Base-by-base conservation (phyloP, 306 rosid species). In the Vigna unguiculata region DNA sequence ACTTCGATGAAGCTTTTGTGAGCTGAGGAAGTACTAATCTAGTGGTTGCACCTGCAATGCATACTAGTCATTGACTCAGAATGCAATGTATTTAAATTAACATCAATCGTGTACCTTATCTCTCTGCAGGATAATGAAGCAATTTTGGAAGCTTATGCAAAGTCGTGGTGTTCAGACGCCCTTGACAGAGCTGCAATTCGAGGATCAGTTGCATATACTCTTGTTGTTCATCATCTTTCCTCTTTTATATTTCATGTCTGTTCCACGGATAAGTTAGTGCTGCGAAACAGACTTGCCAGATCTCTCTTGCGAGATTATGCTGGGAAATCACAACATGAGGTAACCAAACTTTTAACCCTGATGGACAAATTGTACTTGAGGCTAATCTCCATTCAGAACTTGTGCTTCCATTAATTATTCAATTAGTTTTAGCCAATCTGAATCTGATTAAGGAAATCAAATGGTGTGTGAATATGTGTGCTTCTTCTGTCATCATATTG, bases 131-230 rank as follows among this genome's bases (percentile, higher is more conserved):
- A 95, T 80, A 83, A 90, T 76, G 88, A 69, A 70, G 92, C 58
- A 53, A 69, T 92, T 74, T 83, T 95, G 88, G 93, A 88, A 84
- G 97, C 91, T 48, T 95, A 92, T 78, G 75, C 83, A 70, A 95
- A 92, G 77, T 84, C 98, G 3, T 95, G 98, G 98, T 84, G 80
- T 78, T 88, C 93, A 59, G 97, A 93, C 72, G 89, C 97, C 73
- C 97, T 95, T 19, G 96, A 92, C 74, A 90, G 87, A 81, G 91
- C 98, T 83, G 92, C 86, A 43, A 80, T 41, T 75, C 92, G 98
- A 67, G 86, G 88, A 83, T 85, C 97, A n/a, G 75, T 89, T 63
- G 83, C 96, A 59, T 86, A 84, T 78, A 76, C 85, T 30, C 65
- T 94, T 32, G 95, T 64, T 77, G 79, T 92, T 7, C 95, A 94